Conservation (phyloP, 371 early-diverging fungal species). For the Coemansia sp. region DNA sequence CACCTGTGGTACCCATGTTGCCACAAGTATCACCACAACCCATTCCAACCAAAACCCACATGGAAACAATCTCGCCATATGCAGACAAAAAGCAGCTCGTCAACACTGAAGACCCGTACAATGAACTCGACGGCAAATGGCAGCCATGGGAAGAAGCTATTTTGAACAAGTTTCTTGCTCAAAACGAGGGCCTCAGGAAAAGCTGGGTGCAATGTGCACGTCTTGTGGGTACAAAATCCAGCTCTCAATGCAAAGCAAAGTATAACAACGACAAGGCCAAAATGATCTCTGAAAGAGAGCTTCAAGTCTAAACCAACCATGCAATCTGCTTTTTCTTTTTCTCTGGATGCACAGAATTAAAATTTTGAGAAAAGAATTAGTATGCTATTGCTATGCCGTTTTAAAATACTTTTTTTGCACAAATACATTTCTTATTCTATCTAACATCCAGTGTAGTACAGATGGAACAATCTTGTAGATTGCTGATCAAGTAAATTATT, state of each 20-base stretch:
- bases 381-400: too few species aligned
- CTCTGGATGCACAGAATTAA: too few species aligned
- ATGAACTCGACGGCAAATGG: conserved; percentile 2
- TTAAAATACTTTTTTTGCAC: too few species aligned
- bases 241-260: conserved; percentile 7
- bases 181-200: not conserved
- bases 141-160: not conserved
- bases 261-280: not conserved
- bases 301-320: too few species aligned
- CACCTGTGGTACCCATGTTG: too few species aligned
- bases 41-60: not conserved
- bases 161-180: not conserved
- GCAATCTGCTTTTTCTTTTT: too few species aligned
- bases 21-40: not conserved
- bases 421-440: too few species aligned
- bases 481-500: too few species aligned
- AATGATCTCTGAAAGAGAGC: too few species aligned
- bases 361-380: too few species aligned
- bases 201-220: conserved; percentile 7
- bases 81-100: not conserved
- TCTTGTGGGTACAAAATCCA: conserved; percentile 3
- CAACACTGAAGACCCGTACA: conserved; percentile 7
- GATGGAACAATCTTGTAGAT: too few species aligned
- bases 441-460: too few species aligned
- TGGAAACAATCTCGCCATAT: not conserved